phyloP scores from a whole-genome alignment of 495 filamentous ascomycete genomes.

The Penicillium lividum region DNA sequence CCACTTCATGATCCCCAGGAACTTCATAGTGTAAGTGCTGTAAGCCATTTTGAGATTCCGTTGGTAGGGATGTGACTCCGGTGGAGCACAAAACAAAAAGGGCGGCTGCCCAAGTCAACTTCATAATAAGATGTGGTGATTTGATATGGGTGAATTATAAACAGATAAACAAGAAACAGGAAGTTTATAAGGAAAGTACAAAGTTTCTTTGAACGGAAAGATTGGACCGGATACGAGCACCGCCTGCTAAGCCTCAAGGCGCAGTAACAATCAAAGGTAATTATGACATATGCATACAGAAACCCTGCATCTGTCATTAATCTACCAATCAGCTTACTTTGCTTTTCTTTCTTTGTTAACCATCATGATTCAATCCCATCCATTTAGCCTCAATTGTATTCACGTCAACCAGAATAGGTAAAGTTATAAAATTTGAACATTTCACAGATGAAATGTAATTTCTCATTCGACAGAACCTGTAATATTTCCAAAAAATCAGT shows the following conservation, averaged over 20 bases:
- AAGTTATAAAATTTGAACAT: no score
- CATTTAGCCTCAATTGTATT: background rate
- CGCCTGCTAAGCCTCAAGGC: background rate
- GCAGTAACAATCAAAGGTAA: background rate
- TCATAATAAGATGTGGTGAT: constrained; percentile 27
- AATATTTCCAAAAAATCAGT: background rate
- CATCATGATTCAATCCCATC: background rate
- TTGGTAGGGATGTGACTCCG: constrained; percentile 25
- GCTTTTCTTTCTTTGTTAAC: no score
- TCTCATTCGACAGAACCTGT: no score
- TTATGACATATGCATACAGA: background rate
- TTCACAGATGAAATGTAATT: no score
- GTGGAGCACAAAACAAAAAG: constrained; percentile 34
- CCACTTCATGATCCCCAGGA: constrained; percentile 11
- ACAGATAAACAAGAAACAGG: background rate
- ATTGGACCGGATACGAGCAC: background rate
- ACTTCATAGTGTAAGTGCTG: constrained; percentile 26
- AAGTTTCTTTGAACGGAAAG: background rate
- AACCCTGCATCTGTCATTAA: no score
- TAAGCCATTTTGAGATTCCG: background rate
- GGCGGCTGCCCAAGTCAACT: constrained; percentile 27
- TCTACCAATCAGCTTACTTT: background rate
- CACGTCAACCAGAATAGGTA: background rate
- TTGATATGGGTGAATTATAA: no score
- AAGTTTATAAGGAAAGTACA: background rate